Evolutionary conservation across 176 grass and related monocot genomes (phyloP).

Genomic region (Eragrostis curvula): DNA sequence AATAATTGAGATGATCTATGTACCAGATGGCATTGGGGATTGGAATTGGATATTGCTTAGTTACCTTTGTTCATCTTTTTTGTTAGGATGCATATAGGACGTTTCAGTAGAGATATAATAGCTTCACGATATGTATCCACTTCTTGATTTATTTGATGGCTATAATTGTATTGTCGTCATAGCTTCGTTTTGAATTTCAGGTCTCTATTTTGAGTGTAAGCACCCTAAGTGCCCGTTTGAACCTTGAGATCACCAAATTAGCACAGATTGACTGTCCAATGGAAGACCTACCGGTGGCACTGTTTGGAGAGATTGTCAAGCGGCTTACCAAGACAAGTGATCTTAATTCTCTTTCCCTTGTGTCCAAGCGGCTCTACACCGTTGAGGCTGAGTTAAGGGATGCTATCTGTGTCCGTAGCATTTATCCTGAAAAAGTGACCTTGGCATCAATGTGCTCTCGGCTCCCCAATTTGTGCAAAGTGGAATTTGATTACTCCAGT

Average conservation of each 20-base stretch:
- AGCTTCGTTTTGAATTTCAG: no score
- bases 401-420: slow-evolving; percentile 40
- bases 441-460: slow-evolving; percentile 45
- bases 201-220: no score
- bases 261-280: slow-evolving; percentile 15
- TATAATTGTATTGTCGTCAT: no score
- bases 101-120: no score
- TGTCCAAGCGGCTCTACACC: slow-evolving; percentile 50
- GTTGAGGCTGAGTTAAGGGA: slow-evolving; percentile 54
- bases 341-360: slow-evolving; percentile 64
- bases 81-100: no score
- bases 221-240: no score
- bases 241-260: background rate
- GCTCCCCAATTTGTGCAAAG: slow-evolving; percentile 60
- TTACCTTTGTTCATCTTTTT: no score
- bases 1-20: no score
- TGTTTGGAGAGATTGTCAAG: slow-evolving; percentile 63
- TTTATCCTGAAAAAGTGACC: slow-evolving; percentile 44
- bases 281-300: slow-evolving; percentile 60
- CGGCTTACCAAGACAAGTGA: slow-evolving; percentile 53
- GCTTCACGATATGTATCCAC: no score
- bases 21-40: no score
- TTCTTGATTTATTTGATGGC: no score
- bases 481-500: slow-evolving; percentile 67
- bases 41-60: no score